A percentile compares a stretch with the other conserved stretches of the same genome.
phyloP scores from a whole-genome alignment of 2,329 filamentous ascomycete genomes.

The Aspergillus pseudotamarii region DNA sequence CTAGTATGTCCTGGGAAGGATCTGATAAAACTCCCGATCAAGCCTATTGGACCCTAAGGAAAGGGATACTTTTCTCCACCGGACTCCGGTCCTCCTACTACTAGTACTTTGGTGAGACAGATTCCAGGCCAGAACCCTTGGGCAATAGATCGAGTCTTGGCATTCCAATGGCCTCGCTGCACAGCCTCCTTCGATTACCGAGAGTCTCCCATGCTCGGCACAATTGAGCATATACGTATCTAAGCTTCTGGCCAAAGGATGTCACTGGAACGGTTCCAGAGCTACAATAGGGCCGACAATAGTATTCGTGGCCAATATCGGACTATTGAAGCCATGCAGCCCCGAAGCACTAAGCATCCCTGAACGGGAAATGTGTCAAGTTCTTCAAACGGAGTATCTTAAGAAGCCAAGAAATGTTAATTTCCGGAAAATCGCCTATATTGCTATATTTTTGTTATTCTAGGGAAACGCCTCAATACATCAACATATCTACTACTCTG shows the following conservation, averaged over 20 bases:
- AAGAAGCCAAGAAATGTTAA: background rate
- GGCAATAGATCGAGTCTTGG: background rate
- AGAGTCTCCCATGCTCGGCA: background rate
- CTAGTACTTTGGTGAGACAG: conserved; percentile 1
- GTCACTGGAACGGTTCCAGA: background rate
- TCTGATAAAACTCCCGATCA: background rate
- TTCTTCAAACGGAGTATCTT: background rate
- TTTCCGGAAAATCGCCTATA: too few relatives aligned
- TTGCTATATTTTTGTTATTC: too few relatives aligned
- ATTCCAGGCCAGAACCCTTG: background rate
- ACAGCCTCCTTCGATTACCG: background rate
- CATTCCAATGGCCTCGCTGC: background rate
- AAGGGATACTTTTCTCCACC: background rate
- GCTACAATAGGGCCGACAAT: too few relatives aligned
- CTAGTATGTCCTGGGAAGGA: background rate
- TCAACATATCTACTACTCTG: too few relatives aligned
- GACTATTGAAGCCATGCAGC: background rate
- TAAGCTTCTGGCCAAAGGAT: background rate
- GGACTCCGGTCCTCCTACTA: background rate
- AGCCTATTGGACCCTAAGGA: background rate
- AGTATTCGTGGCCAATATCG: background rate
- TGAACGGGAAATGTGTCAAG: too few relatives aligned
- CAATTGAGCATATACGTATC: background rate
- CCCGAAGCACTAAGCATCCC: background rate
- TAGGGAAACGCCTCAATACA: too few relatives aligned